Conservation (phyloP, 192 early-diverging fungal genomes). For the Lobulomyces angularis region DNA sequence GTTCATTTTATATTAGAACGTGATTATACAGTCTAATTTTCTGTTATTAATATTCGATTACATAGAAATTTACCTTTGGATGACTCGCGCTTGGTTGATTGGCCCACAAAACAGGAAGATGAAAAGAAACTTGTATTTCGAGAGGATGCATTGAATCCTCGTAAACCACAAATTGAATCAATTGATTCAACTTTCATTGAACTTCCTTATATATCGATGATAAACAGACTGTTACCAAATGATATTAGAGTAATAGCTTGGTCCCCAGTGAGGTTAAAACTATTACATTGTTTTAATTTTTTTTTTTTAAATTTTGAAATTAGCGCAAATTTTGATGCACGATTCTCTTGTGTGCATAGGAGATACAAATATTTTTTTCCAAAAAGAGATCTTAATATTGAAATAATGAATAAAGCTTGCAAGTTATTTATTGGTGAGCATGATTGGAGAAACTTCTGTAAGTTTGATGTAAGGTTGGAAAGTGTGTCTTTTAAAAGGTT, state of each 20-base stretch:
- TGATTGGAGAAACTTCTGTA: conserved; percentile 94
- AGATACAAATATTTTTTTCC: conserved; percentile 89
- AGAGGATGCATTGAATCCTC: conserved; percentile 1
- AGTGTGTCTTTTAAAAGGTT: no score
- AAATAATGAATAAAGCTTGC: conserved; percentile 62
- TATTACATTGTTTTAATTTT: no score
- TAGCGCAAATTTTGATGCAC: conserved; percentile 60
- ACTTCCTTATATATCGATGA: conserved; percentile 65
- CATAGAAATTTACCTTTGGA: conserved; percentile 8
- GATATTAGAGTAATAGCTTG: conserved; percentile 89
- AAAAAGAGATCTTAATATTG: conserved; percentile 53
- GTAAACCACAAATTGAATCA: conserved; percentile 4
- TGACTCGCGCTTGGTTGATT: conserved; percentile 10
- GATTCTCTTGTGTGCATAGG: conserved; percentile 70
- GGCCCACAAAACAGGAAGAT: conserved; percentile 12
- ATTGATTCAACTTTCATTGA: conserved; percentile 24
- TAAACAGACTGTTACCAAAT: conserved; percentile 73
- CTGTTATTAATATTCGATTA: no score
- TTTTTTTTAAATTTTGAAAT: no score
- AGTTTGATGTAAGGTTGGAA: no score
- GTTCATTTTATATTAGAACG: conserved; percentile 63
- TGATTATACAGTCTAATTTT: no score
- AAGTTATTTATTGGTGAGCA: conserved; percentile 60
- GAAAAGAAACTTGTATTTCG: background rate
- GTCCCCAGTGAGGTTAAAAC: conserved; percentile 79